Evolutionary conservation across 306 rosid genomes (phyloP).

Genomic region (Citrullus mucosospermus): DNA sequence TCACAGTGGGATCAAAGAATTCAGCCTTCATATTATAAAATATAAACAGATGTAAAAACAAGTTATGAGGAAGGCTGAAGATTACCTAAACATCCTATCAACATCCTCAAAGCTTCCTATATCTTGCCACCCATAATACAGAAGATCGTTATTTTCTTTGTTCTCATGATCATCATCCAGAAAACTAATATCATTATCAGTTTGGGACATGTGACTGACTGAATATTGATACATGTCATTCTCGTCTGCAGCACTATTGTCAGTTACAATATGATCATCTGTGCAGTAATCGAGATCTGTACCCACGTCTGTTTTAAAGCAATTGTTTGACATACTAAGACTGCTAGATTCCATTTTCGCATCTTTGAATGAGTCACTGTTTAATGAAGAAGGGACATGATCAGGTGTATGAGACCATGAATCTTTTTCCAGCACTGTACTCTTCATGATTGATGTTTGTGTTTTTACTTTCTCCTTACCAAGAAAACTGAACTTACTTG

Average conservation of each 20-base stretch:
- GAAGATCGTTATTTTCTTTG: constrained; percentile 19
- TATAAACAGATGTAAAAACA: not conserved
- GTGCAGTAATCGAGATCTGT: constrained; percentile 30
- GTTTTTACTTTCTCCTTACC: constrained; percentile 26
- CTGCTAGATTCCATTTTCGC: constrained; percentile 25
- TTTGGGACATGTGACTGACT: constrained; percentile 36
- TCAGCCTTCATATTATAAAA: constrained; percentile 1
- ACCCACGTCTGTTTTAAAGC: constrained; percentile 34
- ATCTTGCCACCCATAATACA: constrained; percentile 52
- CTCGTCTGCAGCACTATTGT: constrained; percentile 39
- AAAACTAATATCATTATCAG: constrained; percentile 56
- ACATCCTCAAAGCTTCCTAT: constrained; percentile 77
- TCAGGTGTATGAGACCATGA: constrained; percentile 44
- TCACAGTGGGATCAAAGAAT: not conserved
- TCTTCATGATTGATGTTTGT: constrained; percentile 21
- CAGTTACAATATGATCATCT: constrained; percentile 40
- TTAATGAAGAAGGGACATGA: constrained; percentile 34
- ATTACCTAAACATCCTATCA: constrained; percentile 71
- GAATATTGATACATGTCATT: constrained; percentile 34
- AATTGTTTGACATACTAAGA: constrained; percentile 26
- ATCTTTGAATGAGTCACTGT: constrained; percentile 33
- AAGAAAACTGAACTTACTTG: constrained; percentile 15
- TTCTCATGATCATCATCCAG: constrained; percentile 39
- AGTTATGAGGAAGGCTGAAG: constrained; percentile 9
- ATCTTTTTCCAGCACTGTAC: constrained; percentile 41